Evolutionary conservation across 495 filamentous ascomycete species (phyloP), one percentile per base, ranked within the genome.

Genomic region (Penicillium parvum): DNA sequence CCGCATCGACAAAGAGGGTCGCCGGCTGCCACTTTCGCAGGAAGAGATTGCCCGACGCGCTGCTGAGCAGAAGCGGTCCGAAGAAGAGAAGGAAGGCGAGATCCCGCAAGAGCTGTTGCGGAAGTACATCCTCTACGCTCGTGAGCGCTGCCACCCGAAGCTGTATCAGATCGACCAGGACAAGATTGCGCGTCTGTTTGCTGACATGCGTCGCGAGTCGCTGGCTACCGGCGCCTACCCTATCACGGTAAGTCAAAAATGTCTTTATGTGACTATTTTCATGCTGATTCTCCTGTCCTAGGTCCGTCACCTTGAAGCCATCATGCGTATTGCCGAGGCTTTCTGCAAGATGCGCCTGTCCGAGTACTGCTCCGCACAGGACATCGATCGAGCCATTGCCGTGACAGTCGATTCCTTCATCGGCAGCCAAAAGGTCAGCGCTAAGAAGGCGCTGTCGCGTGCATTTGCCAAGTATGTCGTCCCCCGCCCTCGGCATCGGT

Each of bases 121-220:
- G 47, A 99, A 99, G 69, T 99, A 97, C 64, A 97, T 99, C 55
- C 77, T 97, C 25, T 97, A 96, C 58, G 90, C 94, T 2, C 78
- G 94, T 17, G 91, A 97, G 63, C 82, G 82, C 50, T 94, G 88
- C 66, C 75, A 77, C 45, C 94, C 94, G 22, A 96, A 97, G 64
- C 74, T 99, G 25, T 91, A 96, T 57, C 89, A 97, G 61, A 96
- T 99, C 68, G 94, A 99, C 57, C 87, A 95, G 60, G 94, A 97
- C 61, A 99, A 99, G 69, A 78, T 99, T 22, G 86, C 94, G 10
- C 76, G 89, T 29, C 74, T 99, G 2, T 99, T 96, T 60, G 88
- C 89, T 5, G 94, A 99, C 69, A 96, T 99, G 90, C 75, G 92
- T 42, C 75, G 90, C 34, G 92, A 99, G 66, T 86, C 80, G 22